Base-by-base conservation (phyloP, 148 eudicot species). In the Polygonum aviculare region DNA sequence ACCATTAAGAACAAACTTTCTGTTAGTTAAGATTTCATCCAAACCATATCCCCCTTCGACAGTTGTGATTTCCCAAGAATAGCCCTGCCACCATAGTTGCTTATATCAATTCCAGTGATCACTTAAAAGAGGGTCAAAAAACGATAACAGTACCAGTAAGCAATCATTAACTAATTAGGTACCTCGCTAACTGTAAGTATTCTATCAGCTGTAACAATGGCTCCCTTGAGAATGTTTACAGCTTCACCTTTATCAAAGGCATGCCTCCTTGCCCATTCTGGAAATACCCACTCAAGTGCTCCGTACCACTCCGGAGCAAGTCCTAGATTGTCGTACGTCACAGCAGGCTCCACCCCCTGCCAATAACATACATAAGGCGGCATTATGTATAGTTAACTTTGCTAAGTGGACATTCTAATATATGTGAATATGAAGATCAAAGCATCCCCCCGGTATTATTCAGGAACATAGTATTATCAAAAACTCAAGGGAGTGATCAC, bases 141-240 rank as follows among this genome's bases (percentile, higher is more conserved):
- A 69, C 36, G 7, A 75, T n/a, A 48, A 41, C 74, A 72, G 45
- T 70, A 81, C 50, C 48, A 54, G 8, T 19, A 72, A 59, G 31
- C 12, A 51, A 77, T 16, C 31, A 52, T 60, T 9, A 3, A 44
- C 47, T 79, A n/a, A n/a, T n/a, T n/a, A n/a, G n/a, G n/a, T n/a
- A 95, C 99, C 97, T 92, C 80, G 86, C 99, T 95, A 78, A 95
- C 99, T 49, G 99, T 92, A 80, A 95, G 83, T 78, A 95, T 90
- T 26, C 99, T 84, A 79, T 95, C 99, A 55, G 96, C 84, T 59
- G 96, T 89, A 36, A 92, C 99, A 78, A 95, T 84, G 40, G 99
- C 96, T 78, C 97, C 94, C 84, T 95, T 95, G 67, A 95, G 82
- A 77, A 91, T 80, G 86, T 95, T 95, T 57, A 95, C 96, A 76